Conservation (phyloP, 257 asterid genomes). For the Solanum gandarillasii region DNA sequence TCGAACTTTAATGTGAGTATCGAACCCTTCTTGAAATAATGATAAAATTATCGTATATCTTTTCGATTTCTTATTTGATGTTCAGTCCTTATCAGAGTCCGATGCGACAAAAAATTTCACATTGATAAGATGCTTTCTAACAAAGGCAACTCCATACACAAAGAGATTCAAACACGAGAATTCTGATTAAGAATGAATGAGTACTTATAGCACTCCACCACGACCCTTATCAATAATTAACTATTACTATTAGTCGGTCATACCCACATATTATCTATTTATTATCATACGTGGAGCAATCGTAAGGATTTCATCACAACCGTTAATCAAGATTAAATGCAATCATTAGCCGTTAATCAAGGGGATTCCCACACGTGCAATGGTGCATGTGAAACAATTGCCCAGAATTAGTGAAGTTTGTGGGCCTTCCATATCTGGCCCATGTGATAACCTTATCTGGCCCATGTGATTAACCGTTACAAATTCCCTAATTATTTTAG, state of each 20-base stretch:
- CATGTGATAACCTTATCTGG: conserved; percentile 26
- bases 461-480: conserved; percentile 24
- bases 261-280: background rate
- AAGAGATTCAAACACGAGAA: too few species aligned
- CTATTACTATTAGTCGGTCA: background rate
- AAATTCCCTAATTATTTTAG: conserved; percentile 11
- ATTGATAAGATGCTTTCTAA: too few species aligned
- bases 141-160: fast-evolving
- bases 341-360: background rate
- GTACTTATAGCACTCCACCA: too few species aligned
- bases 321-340: background rate
- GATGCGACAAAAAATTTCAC: fast-evolving
- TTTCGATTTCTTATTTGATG: fast-evolving
- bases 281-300: background rate
- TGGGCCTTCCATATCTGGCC: conserved; percentile 21
- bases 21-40: too few species aligned
- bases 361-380: conserved; percentile 19
- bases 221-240: background rate
- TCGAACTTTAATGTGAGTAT: too few species aligned
- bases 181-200: too few species aligned
- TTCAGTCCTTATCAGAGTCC: too few species aligned
- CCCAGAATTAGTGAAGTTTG: conserved; percentile 2
- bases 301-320: background rate
- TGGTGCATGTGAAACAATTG: conserved; percentile 12
- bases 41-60: too few species aligned